Base-by-base conservation (phyloP, 768 basidiomycete species). In the Boletus rubropictus region DNA sequence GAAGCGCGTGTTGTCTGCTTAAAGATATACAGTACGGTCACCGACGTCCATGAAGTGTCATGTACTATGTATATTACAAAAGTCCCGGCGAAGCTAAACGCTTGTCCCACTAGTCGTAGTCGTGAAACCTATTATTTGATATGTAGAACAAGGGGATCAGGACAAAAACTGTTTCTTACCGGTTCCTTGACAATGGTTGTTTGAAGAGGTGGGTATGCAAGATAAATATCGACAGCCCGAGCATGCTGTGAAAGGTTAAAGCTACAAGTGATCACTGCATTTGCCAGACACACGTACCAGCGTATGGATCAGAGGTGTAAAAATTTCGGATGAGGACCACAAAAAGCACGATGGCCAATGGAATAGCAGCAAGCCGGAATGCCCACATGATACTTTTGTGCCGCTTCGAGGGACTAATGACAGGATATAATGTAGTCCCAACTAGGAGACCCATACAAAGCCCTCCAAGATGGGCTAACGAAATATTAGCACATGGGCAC, bases 181-280 rank as follows among this genome's bases (percentile, higher is more conserved):
- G 24, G 64, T 76, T 67, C 73, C 75, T 63, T 73, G 60, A 58
- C 87, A 90, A 48, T 83, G 67, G 57, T 84, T 79, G 51, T 89
- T 90, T 1, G 77, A 68, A 28, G 72, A 65, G 7, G 84, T 86
- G 1, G 93, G 94, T 63, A 94, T 81, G 57, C 94, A 96, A 2
- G 89, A 92, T 5, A 96, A 69, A 64, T 89, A 96, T 41, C 89
- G 80, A 63, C 93, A 96, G 54, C 92, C 86, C 43, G 82, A 73
- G 63, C 89, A 92, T 24, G 89, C 90, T 89, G 42, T 28, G 18
- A 8, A 46, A 45, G 33, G 44, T 53, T 40, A 36, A 36, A 36
- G 33, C 14, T 25, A 11, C 28, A 21, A n/a, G 5, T 15, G 18
- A 20, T 15, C 18, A n/a, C 29, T 21, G 22, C 48, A 46, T 40